A percentile compares a stretch with the other conserved stretches of the same genome.
Evolutionary conservation across 2,329 filamentous ascomycete species (phyloP).

Genomic region (Raffaelea ambrosiae): DNA sequence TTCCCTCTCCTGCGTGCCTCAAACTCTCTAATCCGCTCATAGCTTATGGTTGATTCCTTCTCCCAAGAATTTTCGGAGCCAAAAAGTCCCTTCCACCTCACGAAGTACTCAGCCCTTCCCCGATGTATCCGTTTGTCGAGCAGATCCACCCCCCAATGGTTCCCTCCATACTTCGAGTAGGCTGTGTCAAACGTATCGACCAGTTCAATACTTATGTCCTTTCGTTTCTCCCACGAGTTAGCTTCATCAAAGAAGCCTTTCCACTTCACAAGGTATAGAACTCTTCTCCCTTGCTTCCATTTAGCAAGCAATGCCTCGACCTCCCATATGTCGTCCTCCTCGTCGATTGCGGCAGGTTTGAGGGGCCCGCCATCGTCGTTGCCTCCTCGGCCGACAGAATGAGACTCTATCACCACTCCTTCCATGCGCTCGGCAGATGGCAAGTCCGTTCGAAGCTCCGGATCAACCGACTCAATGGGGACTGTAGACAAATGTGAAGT

Average conservation of each 20-base stretch:
- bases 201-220: background rate
- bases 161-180: background rate
- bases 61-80: background rate
- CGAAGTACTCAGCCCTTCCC: background rate
- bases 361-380: too few species aligned
- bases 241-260: slow-evolving; percentile 12
- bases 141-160: background rate
- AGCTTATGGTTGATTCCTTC: background rate
- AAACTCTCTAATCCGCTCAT: background rate
- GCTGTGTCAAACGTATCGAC: background rate
- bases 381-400: too few species aligned
- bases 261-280: slow-evolving; percentile 15
- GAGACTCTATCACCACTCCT: too few species aligned
- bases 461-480: too few species aligned
- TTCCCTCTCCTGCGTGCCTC: too few species aligned
- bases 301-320: slow-evolving; percentile 15
- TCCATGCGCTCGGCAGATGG: too few species aligned
- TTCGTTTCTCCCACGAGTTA: slow-evolving; percentile 12
- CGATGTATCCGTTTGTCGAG: background rate
- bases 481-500: too few species aligned
- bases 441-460: too few species aligned
- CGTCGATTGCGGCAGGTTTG: slow-evolving; percentile 4
- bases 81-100: background rate
- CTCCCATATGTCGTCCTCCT: slow-evolving; percentile 9
- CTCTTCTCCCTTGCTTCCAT: slow-evolving; percentile 12